Percentiles rank a stretch among this genome's conserved stretches.
phyloP scores from a whole-genome alignment of 192 early-diverging fungal genomes.

The Mortierella hygrophila region DNA sequence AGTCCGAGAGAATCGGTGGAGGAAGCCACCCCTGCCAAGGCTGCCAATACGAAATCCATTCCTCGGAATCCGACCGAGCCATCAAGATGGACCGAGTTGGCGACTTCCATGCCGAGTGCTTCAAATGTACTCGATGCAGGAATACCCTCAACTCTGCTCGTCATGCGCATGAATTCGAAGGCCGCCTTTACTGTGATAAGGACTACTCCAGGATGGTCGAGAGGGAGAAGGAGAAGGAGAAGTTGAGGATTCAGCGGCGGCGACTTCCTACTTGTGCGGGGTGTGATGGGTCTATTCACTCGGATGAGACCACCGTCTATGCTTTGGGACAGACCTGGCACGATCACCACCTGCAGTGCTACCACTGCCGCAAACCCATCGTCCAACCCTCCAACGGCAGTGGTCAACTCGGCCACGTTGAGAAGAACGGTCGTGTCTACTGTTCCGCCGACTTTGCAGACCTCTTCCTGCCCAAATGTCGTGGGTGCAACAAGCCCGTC shows the following conservation, averaged over 20 bases:
- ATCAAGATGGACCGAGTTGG: conserved; percentile 45
- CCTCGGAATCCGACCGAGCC: conserved; percentile 13
- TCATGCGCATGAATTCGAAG: conserved; percentile 68
- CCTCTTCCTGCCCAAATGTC: conserved; percentile 76
- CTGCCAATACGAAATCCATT: conserved; percentile 43
- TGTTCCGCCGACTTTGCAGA: conserved; percentile 74
- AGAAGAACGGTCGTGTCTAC: conserved; percentile 74
- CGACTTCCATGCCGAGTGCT: conserved; percentile 67
- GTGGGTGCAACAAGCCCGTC: conserved; percentile 71
- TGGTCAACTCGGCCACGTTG: conserved; percentile 55
- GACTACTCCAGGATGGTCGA: conserved; percentile 55
- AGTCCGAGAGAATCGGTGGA: not conserved
- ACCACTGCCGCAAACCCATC: conserved; percentile 76
- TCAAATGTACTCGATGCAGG: conserved; percentile 68
- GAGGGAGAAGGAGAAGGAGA: conserved; percentile 8
- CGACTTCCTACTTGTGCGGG: conserved; percentile 22
- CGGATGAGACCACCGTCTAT: conserved; percentile 58
- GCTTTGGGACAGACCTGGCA: conserved; percentile 77
- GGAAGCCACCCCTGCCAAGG: conserved; percentile 18
- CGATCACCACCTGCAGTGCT: conserved; percentile 73
- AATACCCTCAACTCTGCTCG: conserved; percentile 57
- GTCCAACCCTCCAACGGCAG: not conserved
- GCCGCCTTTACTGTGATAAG: conserved; percentile 69
- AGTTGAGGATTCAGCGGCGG: conserved; percentile 2
- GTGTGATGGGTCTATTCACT: conserved; percentile 29